A percentile compares a stretch with the other conserved stretches of the same genome.
Conservation (phyloP, 208 protist species). For the Leishmania martiniquensis region DNA sequence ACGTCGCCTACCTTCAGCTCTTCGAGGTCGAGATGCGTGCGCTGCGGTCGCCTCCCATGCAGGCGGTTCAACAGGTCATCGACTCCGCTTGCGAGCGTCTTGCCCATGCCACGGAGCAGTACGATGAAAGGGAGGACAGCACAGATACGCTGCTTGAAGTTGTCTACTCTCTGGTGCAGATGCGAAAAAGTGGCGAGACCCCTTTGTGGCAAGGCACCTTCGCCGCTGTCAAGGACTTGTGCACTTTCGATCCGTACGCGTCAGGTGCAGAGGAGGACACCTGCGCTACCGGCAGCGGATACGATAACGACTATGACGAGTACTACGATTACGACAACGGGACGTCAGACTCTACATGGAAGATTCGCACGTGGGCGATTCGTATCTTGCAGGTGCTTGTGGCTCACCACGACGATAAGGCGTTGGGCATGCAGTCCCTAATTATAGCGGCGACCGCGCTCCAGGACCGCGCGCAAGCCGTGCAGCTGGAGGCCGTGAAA, state of each 20-base stretch:
- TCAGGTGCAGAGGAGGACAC: constrained; percentile 16
- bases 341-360: constrained; percentile 57
- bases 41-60: constrained; percentile 17
- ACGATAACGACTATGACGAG: constrained; percentile 36
- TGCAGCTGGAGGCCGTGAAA: constrained; percentile 49
- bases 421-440: constrained; percentile 31
- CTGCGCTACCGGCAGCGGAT: constrained; percentile 2
- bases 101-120: constrained; percentile 11
- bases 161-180: constrained; percentile 23
- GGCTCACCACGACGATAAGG: constrained; percentile 25
- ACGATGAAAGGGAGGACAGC: constrained; percentile 29
- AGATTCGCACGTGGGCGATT: constrained; percentile 42
- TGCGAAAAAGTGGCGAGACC: background rate
- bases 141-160: constrained; percentile 33
- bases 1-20: constrained; percentile 38
- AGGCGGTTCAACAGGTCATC: constrained; percentile 17
- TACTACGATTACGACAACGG: constrained; percentile 46
- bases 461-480: constrained; percentile 47
- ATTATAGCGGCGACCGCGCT: constrained; percentile 19
- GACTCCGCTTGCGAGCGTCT: constrained; percentile 24
- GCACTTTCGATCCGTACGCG: constrained; percentile 49
- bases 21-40: constrained; percentile 31
- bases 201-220: constrained; percentile 27
- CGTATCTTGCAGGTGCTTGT: constrained; percentile 44
- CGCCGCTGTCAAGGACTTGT: constrained; percentile 31